Percentiles rank a stretch among this genome's conserved stretches.
phyloP scores from a whole-genome alignment of 805 yeast species.

The Candida silvatica region DNA sequence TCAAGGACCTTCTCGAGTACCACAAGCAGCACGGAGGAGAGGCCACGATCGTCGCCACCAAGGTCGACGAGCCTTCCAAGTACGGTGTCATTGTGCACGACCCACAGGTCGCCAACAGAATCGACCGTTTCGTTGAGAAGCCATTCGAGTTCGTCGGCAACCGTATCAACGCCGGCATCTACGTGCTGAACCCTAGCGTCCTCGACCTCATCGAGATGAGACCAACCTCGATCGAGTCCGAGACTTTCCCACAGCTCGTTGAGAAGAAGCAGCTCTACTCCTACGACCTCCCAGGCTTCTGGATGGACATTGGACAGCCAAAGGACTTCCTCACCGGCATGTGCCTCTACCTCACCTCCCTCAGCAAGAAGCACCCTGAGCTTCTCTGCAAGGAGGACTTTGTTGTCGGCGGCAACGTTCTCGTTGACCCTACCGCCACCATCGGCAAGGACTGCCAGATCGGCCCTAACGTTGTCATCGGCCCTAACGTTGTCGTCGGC shows the following conservation, averaged over 20 bases:
- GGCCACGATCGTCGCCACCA: conserved; percentile 98
- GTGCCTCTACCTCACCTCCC: conserved; percentile 79
- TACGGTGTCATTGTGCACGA: conserved; percentile 99
- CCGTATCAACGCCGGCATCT: conserved; percentile 99
- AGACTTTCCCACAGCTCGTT: conserved; percentile 95
- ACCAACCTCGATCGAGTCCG: conserved; percentile 99
- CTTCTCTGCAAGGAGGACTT: conserved; percentile 52
- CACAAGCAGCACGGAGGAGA: conserved; percentile 94
- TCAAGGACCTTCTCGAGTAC: conserved; percentile 83
- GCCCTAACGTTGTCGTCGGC: conserved; percentile 93
- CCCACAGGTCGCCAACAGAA: conserved; percentile 88
- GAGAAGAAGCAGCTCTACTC: conserved; percentile 85
- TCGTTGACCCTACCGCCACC: conserved; percentile 92
- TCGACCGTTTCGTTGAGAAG: conserved; percentile 98
- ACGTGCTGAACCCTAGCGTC: conserved; percentile 95
- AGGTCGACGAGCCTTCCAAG: conserved; percentile 98
- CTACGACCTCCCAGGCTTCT: conserved; percentile 96
- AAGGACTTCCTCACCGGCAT: conserved; percentile 98
- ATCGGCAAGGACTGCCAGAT: conserved; percentile 88
- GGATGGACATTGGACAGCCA: conserved; percentile 99
- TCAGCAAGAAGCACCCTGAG: conserved; percentile 72
- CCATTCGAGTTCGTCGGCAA: conserved; percentile 99
- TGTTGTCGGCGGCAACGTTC: conserved; percentile 85
- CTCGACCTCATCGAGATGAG: conserved; percentile 94
- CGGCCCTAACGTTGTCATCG: conserved; percentile 97